These are phyloP conservation scores for Lyophyllum semitale DNA, from an alignment of 768 basidiomycete species.

Conservation along the genomic window DNA sequence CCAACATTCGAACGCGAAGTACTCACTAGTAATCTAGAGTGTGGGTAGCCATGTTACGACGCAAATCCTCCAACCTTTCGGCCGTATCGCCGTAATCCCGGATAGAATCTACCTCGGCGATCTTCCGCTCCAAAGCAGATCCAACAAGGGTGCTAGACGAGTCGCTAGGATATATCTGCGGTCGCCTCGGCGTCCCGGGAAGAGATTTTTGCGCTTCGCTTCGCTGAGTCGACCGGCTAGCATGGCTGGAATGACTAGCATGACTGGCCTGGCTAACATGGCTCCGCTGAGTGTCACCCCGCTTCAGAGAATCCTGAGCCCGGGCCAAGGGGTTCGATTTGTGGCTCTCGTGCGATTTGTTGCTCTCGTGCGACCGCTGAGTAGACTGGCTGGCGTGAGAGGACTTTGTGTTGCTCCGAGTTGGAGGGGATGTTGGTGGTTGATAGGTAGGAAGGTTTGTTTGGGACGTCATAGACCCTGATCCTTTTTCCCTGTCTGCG, in stretches of 20 bases:
- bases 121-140: conserved; percentile 69
- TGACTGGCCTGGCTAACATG: conserved; percentile 23
- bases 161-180: conserved; percentile 51
- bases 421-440: conserved; percentile 36
- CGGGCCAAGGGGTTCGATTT: conserved; percentile 1
- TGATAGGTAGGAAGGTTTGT: conserved; percentile 41
- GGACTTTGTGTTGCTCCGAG: conserved; percentile 39
- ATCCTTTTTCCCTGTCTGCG: conserved; percentile 27
- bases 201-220: conserved; percentile 12
- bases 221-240: conserved; percentile 28
- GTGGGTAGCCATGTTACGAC: conserved; percentile 68
- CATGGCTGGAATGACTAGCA: conserved; percentile 19
- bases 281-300: conserved; percentile 28
- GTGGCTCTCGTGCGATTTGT: conserved; percentile 9
- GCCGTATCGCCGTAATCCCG: conserved; percentile 57
- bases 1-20: background rate
- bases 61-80: conserved; percentile 59
- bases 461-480: conserved; percentile 28
- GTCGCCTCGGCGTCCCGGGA: conserved; percentile 19
- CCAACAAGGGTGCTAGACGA: conserved; percentile 77
- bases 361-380: conserved; percentile 15
- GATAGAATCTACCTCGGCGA: conserved; percentile 60
- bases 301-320: conserved; percentile 19
- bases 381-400: conserved; percentile 38
- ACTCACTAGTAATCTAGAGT: conserved; percentile 77